Percentiles rank a stretch among this genome's conserved stretches.
Conservation (phyloP, 371 early-diverging fungal species). For the Batrachochytrium dendrobatidis region DNA sequence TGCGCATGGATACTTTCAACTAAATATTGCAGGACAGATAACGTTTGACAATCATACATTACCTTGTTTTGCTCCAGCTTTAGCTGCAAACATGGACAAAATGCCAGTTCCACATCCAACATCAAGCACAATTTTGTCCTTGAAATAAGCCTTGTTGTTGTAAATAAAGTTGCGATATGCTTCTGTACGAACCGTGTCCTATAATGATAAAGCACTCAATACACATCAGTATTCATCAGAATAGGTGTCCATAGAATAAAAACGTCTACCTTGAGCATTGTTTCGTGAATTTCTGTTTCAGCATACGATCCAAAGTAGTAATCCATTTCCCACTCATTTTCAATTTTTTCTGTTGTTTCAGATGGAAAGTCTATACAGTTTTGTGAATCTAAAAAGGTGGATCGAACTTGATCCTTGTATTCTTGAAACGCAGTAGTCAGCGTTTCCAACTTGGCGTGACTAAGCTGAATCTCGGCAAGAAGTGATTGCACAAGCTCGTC, state of each 20-base stretch:
- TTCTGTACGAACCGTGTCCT: constrained; percentile 92
- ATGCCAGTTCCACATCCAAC: constrained; percentile 97
- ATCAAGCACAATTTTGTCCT: constrained; percentile 94
- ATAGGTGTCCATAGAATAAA: no score
- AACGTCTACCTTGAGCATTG: constrained; percentile 35
- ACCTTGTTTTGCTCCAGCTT: constrained; percentile 76
- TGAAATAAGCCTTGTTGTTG: constrained; percentile 89
- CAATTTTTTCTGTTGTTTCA: background rate
- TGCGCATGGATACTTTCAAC: background rate
- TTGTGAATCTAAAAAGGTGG: background rate
- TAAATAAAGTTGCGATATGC: constrained; percentile 88
- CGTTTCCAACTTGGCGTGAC: background rate
- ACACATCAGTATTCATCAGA: constrained; percentile 79
- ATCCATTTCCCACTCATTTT: constrained; percentile 35
- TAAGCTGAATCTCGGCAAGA: background rate
- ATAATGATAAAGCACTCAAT: no score
- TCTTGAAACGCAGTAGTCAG: background rate
- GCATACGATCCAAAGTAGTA: constrained; percentile 97
- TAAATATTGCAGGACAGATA: background rate
- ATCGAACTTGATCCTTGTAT: background rate
- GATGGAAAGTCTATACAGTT: background rate
- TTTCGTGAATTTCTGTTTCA: constrained; percentile 73
- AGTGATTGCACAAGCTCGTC: background rate
- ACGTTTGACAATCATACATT: background rate
- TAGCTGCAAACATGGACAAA: constrained; percentile 97